Percentiles rank a stretch among this genome's conserved stretches.
phyloP scores from a whole-genome alignment of 1,284 basidiomycete species.

The Serendipita sp. region DNA sequence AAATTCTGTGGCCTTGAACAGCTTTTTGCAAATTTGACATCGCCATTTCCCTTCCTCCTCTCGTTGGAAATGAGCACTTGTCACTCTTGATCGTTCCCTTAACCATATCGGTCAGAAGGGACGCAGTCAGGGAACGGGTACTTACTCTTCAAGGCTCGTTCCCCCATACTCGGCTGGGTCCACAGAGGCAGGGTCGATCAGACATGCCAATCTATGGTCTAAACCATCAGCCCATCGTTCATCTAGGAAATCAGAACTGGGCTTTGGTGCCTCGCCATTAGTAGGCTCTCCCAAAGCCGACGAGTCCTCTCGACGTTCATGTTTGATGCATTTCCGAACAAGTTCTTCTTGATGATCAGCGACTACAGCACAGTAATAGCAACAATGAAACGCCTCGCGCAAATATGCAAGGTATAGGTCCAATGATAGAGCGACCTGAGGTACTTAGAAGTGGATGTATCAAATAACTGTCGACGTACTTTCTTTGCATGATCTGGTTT shows the following conservation, averaged over 20 bases:
- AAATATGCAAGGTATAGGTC: slow-evolving; percentile 78
- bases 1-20: slow-evolving; percentile 90
- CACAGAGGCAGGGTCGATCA: slow-evolving; percentile 60
- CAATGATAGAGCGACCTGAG: slow-evolving; percentile 55
- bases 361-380: slow-evolving; percentile 89
- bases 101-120: not conserved
- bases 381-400: slow-evolving; percentile 73
- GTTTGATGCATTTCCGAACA: slow-evolving; percentile 82
- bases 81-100: slow-evolving; percentile 68
- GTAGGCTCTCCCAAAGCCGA: not conserved
- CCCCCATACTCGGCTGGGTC: slow-evolving; percentile 80
- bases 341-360: slow-evolving; percentile 88
- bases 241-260: slow-evolving; percentile 36
- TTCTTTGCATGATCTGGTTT: slow-evolving; percentile 42
- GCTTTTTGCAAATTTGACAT: slow-evolving; percentile 86
- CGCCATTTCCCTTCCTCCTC: slow-evolving; percentile 92
- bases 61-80: slow-evolving; percentile 71
- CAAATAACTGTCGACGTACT: slow-evolving; percentile 28
- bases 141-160: slow-evolving; percentile 78
- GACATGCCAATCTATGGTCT: slow-evolving; percentile 63
- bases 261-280: slow-evolving; percentile 26
- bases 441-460: slow-evolving; percentile 6
- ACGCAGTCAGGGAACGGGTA: slow-evolving; percentile 11
- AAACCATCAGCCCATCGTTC: slow-evolving; percentile 79
- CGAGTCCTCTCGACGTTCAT: slow-evolving; percentile 39